These are phyloP conservation scores for Citrus unshiu DNA, from an alignment of 345 rosid species.

Conservation along the genomic window DNA sequence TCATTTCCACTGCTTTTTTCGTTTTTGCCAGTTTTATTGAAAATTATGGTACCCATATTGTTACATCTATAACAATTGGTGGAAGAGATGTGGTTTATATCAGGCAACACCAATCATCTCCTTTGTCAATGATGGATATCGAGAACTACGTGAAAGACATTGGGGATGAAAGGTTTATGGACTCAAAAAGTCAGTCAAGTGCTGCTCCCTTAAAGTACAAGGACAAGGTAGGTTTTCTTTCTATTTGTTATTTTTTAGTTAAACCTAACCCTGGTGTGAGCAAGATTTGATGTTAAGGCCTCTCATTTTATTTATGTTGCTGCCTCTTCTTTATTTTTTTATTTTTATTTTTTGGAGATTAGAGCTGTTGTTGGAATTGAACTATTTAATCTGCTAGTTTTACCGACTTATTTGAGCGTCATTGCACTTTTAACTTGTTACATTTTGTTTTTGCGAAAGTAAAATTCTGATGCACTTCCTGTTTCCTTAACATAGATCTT, in stretches of 20 bases:
- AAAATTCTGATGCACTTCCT: background rate
- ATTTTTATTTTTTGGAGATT: background rate
- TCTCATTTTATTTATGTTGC: background rate
- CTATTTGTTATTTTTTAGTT: background rate
- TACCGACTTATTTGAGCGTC: background rate
- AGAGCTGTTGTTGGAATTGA: background rate
- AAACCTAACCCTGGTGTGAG: background rate
- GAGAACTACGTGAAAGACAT: constrained; percentile 82
- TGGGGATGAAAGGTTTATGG: constrained; percentile 61
- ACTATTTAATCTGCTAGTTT: background rate
- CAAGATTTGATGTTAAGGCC: background rate
- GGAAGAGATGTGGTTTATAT: constrained; percentile 95
- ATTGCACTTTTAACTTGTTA: background rate
- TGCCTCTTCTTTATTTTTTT: background rate
- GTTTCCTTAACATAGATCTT: background rate
- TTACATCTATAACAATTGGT: constrained; percentile 88
- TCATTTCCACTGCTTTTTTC: constrained; percentile 20
- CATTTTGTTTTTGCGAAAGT: background rate
- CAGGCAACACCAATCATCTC: constrained; percentile 89
- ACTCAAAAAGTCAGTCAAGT: constrained; percentile 54
- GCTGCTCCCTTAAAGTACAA: constrained; percentile 78
- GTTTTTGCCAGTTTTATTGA: constrained; percentile 64
- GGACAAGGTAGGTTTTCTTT: constrained; percentile 63
- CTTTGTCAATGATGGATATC: constrained; percentile 59
- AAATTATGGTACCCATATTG: constrained; percentile 81